Base-by-base conservation (phyloP, 2,329 filamentous ascomycete species). In the Aureobasidium uvarum region DNA sequence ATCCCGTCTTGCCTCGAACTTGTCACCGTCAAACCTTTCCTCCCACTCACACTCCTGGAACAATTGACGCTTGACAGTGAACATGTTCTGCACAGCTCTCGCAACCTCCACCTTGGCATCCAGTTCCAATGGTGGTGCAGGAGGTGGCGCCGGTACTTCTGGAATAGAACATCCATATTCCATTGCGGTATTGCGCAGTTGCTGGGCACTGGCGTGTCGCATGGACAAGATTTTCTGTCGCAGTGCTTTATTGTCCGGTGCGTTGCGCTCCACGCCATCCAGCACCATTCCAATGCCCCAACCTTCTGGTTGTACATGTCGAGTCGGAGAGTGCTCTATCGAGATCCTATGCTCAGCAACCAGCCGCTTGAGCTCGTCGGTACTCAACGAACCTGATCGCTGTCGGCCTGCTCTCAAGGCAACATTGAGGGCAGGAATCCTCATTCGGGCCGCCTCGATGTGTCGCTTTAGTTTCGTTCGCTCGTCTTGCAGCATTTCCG, bases 81-180 rank as follows among this genome's bases (percentile, higher is more conserved):
- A 66, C 33, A 58, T 58, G 41, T 66, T 62, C 38, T 54, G 55
- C 28, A 66, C 64, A 10, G 64, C 56, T 20, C 48, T 66, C 11
- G 64, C 55, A 8, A 66, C 45, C 39, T 60, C 64, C 3, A 66
- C 18, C 39, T 62, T 66, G 23, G 38, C 3, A 16, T 63, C 48
- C 18, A 18, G 8, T 36, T 43, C 48, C 5, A 28, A 13, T n/a
- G 36, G 60, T 23, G 60, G 60, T 11, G 48, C 33, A 25, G 60
- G 60, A 20, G 60, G 60, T 23, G 60, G 60, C 18, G 23, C 25
- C 16, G 60, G 60, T 20, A 63, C 25, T n/a, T 52, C 46, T 16
- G 60, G 60, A 11, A 63, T 18, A 1, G 36, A 13, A 16, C 41
- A 46, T 23, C 60, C 60, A 54, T 52, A 63, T 6, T 63, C 60